Base-by-base conservation (phyloP, 495 filamentous ascomycete species). In the Penicillium lagena region DNA sequence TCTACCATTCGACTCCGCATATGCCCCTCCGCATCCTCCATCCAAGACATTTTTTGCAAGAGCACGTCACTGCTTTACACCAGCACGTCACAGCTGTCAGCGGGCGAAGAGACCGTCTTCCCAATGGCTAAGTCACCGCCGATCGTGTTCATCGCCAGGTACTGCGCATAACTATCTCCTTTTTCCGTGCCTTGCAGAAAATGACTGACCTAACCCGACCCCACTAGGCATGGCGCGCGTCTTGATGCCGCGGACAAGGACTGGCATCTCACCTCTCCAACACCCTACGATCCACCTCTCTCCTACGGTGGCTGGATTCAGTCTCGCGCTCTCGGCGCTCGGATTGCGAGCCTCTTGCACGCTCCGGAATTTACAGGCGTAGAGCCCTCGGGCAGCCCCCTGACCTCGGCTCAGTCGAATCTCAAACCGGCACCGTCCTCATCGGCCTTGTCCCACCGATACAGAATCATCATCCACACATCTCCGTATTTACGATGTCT, bases 251-350 rank as follows among this genome's bases (percentile, higher is more conserved):
- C 89, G 47, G 89, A 97, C 70, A 86, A 87, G 57, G 77, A 89
- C 63, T 99, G 93, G 93, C 90, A 96, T 66, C 74, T 96, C 10
- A 83, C 87, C n/a, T 95, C 94, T 5, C 84, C 90, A 4, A 91
- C 87, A 4, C 94, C 93, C 6, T 97, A 97, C 70, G 91, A 99
- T 48, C 87, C 93, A 35, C 93, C 94, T 35, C 76, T 99, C 37
- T 96, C 90, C 12, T 97, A 96, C 58, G 85, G 89, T 47, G 93
- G 93, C 36, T 97, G 90, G 90, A 77, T 78, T 13, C 91, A 96
- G 59, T 81, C 85, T 40, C 83, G 84, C 47, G 80, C 79, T 8
- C 70, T 96, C 2, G 93, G 93, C 4, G 69, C 75, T 12, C 80
- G 89, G 33, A 95, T 99, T 43, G 83, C 81, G 3, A 79, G 69